phyloP scores from a whole-genome alignment of 495 filamentous ascomycete species.

The Penicillium manginii region DNA sequence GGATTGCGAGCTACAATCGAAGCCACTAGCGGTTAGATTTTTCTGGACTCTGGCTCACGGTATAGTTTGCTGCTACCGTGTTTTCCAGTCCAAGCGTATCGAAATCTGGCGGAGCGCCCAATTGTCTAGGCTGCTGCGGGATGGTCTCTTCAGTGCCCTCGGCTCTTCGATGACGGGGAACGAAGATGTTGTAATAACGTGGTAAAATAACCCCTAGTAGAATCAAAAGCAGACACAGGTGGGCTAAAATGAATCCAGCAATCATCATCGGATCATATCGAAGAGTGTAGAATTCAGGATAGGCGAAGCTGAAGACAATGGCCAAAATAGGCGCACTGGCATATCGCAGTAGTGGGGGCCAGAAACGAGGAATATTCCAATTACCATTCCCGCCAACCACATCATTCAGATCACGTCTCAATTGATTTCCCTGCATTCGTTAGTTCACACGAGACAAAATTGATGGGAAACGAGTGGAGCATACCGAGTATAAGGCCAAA shows the following conservation, averaged over 20 bases:
- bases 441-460: not conserved
- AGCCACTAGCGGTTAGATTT: no score
- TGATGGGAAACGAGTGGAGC: not conserved
- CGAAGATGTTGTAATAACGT: conserved; percentile 40
- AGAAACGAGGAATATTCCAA: conserved; percentile 42
- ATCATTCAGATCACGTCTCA: conserved; percentile 27
- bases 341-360: conserved; percentile 40
- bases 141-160: conserved; percentile 26
- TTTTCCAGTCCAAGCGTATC: not conserved
- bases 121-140: not conserved
- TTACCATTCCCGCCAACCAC: conserved; percentile 34
- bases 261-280: conserved; percentile 45
- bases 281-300: conserved; percentile 40
- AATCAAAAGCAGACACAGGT: conserved; percentile 31
- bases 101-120: not conserved
- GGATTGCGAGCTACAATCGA: no score
- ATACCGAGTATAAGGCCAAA: conserved; percentile 28
- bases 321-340: conserved; percentile 39
- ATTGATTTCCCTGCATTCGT: conserved; percentile 24
- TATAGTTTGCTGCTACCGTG: no score
- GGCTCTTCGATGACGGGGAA: conserved; percentile 29
- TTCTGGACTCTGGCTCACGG: no score
- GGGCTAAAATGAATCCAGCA: conserved; percentile 39
- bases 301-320: conserved; percentile 47
- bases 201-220: conserved; percentile 38